Evolutionary conservation across 768 basidiomycete genomes (phyloP).

Genomic region (Serendipita sp.): DNA sequence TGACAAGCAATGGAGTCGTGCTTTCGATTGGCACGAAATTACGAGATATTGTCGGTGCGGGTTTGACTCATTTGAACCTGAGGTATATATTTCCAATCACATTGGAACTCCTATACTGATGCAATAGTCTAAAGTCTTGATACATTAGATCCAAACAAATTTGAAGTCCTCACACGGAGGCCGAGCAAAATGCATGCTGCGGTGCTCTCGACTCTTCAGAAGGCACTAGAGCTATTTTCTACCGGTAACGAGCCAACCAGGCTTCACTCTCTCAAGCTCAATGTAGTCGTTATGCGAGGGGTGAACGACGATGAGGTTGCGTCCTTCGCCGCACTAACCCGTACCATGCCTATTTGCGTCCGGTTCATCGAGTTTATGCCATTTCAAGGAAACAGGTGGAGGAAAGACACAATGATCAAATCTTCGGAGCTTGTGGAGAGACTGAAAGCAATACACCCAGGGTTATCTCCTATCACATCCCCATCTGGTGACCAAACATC

Average conservation of each 20-base stretch:
- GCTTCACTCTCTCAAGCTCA: constrained; percentile 59
- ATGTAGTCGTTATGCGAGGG: constrained; percentile 68
- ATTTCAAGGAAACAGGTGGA: constrained; percentile 80
- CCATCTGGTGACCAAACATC: constrained; percentile 70
- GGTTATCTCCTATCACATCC: constrained; percentile 34
- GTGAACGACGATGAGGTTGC: constrained; percentile 69
- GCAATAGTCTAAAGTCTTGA: constrained; percentile 40
- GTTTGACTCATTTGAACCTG: constrained; percentile 57
- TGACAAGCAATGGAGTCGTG: constrained; percentile 74
- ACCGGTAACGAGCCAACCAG: constrained; percentile 19
- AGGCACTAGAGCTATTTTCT: constrained; percentile 31
- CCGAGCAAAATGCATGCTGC: constrained; percentile 46
- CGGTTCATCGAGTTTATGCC: constrained; percentile 94
- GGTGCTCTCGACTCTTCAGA: constrained; percentile 50
- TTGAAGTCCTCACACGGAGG: constrained; percentile 73
- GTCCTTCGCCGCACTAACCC: constrained; percentile 66
- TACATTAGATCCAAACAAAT: constrained; percentile 73
- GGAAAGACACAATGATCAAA: constrained; percentile 64
- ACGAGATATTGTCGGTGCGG: constrained; percentile 48
- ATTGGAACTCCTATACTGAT: neutral
- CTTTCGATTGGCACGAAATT: constrained; percentile 45
- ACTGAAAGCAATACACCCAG: constrained; percentile 35
- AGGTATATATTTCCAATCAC: constrained; percentile 24
- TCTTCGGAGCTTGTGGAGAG: constrained; percentile 45
- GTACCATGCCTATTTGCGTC: constrained; percentile 44